phyloP scores from a whole-genome alignment of 192 early-diverging fungal species.

The Coemansia sp. region DNA sequence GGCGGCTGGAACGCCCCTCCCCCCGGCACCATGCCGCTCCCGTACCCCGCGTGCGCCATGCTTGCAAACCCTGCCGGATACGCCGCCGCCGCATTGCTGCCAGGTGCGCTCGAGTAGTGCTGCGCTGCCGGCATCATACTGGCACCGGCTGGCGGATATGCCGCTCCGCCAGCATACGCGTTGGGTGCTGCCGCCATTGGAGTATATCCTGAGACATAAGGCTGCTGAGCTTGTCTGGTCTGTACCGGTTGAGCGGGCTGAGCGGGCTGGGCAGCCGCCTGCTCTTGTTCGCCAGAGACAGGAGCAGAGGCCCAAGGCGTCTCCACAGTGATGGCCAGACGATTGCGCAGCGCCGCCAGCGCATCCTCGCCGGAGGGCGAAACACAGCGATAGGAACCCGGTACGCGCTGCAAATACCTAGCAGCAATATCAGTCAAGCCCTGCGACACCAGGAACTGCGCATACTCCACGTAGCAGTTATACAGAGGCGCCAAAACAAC shows the following conservation, averaged over 20 bases:
- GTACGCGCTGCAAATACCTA: slow-evolving; percentile 74
- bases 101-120: slow-evolving; percentile 10
- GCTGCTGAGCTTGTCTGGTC: slow-evolving; percentile 8
- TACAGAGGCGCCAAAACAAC: slow-evolving; percentile 66
- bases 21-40: neutral
- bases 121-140: slow-evolving; percentile 24
- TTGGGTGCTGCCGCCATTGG: slow-evolving; percentile 6
- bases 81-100: neutral
- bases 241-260: slow-evolving; percentile 20
- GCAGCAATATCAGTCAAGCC: slow-evolving; percentile 72
- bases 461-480: slow-evolving; percentile 84
- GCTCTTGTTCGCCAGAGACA: slow-evolving; percentile 16
- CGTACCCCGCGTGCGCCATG: slow-evolving; percentile 13
- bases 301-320: slow-evolving; percentile 39
- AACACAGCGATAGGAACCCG: slow-evolving; percentile 54
- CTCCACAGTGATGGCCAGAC: slow-evolving; percentile 45
- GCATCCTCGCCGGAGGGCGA: slow-evolving; percentile 12
- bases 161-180: neutral
- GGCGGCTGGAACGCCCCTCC: slow-evolving; percentile 30
- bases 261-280: slow-evolving; percentile 5
- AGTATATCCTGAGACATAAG: slow-evolving; percentile 9
- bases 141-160: neutral
- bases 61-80: slow-evolving; percentile 17
- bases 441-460: slow-evolving; percentile 66
- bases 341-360: slow-evolving; percentile 70